Evolutionary conservation across 768 basidiomycete genomes (phyloP).

Genomic region (Lactarius hatsudake): DNA sequence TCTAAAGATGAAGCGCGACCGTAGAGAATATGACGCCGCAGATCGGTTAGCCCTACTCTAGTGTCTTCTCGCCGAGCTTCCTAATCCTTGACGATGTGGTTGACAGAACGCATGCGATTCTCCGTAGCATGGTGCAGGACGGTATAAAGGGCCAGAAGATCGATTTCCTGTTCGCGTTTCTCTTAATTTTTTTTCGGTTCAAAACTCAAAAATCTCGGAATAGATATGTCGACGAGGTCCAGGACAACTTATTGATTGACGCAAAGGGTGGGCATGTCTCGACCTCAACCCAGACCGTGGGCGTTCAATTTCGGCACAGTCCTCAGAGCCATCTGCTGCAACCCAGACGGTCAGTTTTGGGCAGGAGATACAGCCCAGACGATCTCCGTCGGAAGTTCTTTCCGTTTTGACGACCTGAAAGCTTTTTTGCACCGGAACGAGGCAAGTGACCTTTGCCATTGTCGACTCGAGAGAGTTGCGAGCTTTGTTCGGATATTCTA

Average conservation of each 20-base stretch:
- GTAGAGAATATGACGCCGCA: conserved; percentile 53
- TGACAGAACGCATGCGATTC: conserved; percentile 22
- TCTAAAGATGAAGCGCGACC: conserved; percentile 42
- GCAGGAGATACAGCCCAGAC: conserved; percentile 78
- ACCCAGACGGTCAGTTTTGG: conserved; percentile 72
- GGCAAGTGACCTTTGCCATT: conserved; percentile 34
- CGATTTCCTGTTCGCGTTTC: conserved; percentile 7
- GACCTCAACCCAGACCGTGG: no score
- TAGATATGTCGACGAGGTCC: conserved; percentile 71
- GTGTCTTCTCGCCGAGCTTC: not conserved
- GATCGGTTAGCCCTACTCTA: conserved; percentile 46
- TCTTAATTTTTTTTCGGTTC: not conserved
- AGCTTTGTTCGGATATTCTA: not conserved
- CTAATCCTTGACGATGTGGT: not conserved
- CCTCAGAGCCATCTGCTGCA: conserved; percentile 54
- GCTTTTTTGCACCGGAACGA: conserved; percentile 61
- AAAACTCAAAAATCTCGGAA: not conserved
- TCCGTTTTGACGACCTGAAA: conserved; percentile 67
- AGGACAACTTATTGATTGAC: conserved; percentile 66
- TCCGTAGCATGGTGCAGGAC: conserved; percentile 6
- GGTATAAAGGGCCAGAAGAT: conserved; percentile 17
- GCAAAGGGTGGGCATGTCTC: conserved; percentile 45
- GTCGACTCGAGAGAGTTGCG: not conserved
- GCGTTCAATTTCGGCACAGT: conserved; percentile 39
- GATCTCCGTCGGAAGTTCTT: conserved; percentile 67